Evolutionary conservation across 2,329 filamentous ascomycete genomes (phyloP).

Genomic region (Trematosphaeria pertusa): DNA sequence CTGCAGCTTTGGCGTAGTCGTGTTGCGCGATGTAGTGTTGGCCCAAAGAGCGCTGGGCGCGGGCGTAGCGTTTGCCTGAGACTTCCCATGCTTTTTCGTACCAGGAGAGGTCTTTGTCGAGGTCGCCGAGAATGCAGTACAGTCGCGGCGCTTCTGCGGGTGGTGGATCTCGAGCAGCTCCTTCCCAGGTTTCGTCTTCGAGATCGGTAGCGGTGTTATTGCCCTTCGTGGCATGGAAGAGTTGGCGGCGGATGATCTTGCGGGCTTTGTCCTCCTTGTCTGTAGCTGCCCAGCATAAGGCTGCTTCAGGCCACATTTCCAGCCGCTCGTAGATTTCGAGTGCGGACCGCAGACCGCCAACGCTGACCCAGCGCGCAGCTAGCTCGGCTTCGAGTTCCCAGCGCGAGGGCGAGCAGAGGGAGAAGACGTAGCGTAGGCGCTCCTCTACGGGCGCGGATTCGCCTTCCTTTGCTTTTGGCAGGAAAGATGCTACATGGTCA

Average conservation of each 20-base stretch:
- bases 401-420: slow-evolving; percentile 80
- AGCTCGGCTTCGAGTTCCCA: slow-evolving; percentile 97
- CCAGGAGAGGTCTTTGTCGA: slow-evolving; percentile 75
- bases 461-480: slow-evolving; percentile 75
- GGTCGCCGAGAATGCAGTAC: slow-evolving; percentile 91
- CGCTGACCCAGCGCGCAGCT: slow-evolving; percentile 86
- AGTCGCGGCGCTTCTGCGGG: slow-evolving; percentile 85
- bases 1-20: slow-evolving; percentile 72
- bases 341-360: slow-evolving; percentile 87
- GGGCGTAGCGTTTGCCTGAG: slow-evolving; percentile 79
- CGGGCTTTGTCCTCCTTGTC: slow-evolving; percentile 85
- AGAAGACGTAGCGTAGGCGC: slow-evolving; percentile 82
- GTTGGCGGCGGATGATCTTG: slow-evolving; percentile 75
- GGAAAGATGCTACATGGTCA: slow-evolving; percentile 73
- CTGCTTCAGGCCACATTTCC: slow-evolving; percentile 93
- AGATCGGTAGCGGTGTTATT: slow-evolving; percentile 48
- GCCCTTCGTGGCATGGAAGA: slow-evolving; percentile 71
- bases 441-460: slow-evolving; percentile 81
- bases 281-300: slow-evolving; percentile 82
- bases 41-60: slow-evolving; percentile 86
- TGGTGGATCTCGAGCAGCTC: slow-evolving; percentile 71
- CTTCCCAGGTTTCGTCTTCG: slow-evolving; percentile 65
- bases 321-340: slow-evolving; percentile 95
- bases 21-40: slow-evolving; percentile 74
- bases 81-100: slow-evolving; percentile 90